Evolutionary conservation across 164 flowering plant species (phyloP).

Genomic region (Pachysandra terminalis): DNA sequence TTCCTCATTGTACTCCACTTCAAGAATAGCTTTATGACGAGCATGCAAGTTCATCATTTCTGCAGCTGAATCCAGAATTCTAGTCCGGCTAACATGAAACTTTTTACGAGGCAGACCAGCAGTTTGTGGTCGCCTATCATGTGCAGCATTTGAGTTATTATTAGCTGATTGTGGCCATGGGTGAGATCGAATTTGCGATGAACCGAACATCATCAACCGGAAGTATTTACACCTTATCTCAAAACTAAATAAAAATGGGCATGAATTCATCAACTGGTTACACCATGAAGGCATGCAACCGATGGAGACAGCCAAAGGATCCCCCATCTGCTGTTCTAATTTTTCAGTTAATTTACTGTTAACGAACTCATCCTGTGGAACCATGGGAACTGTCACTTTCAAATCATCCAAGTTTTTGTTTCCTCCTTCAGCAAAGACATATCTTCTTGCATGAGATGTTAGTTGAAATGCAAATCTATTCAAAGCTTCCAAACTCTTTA

Average conservation of each 20-base stretch:
- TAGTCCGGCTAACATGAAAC: conserved; percentile 49
- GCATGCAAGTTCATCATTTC: conserved; percentile 66
- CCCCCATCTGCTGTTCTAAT: conserved; percentile 86
- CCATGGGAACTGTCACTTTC: conserved; percentile 24
- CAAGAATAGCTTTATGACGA: conserved; percentile 42
- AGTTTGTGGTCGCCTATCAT: conserved; percentile 38
- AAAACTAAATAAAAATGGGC: conserved; percentile 82
- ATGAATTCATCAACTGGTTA: conserved; percentile 55
- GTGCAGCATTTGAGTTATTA: conserved; percentile 23
- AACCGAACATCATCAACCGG: conserved; percentile 49
- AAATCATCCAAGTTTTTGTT: conserved; percentile 41
- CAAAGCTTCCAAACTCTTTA: conserved; percentile 62
- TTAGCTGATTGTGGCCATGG: conserved; percentile 12
- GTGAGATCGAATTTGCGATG: conserved; percentile 27
- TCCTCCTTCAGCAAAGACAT: conserved; percentile 60
- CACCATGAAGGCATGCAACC: conserved; percentile 92
- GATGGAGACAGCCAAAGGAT: conserved; percentile 47
- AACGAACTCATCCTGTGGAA: conserved; percentile 69
- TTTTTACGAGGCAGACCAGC: conserved; percentile 55
- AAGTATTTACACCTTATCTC: conserved; percentile 76
- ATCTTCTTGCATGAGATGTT: conserved; percentile 39
- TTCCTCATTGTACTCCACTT: conserved; percentile 79
- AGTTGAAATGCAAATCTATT: conserved; percentile 51
- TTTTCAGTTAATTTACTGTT: conserved; percentile 76
- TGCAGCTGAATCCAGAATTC: conserved; percentile 68